Conservation (phyloP, 768 basidiomycete genomes). For the Tricholoma sp. region DNA sequence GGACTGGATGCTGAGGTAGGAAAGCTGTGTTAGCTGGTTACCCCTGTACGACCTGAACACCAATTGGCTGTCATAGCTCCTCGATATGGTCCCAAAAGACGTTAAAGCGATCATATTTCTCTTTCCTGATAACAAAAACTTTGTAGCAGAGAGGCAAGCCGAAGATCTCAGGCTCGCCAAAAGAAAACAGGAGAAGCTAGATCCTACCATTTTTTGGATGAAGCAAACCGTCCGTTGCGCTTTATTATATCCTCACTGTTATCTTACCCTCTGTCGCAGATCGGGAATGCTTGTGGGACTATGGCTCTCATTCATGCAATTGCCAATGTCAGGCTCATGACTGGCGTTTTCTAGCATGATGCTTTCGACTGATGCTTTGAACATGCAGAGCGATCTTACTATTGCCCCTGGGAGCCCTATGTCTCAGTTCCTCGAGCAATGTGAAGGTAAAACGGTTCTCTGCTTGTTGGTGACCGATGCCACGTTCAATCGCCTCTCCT, state of each 20-base stretch:
- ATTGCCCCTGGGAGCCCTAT: slow-evolving; percentile 56
- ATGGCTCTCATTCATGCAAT: slow-evolving; percentile 83
- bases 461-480: not conserved
- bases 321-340: slow-evolving; percentile 54
- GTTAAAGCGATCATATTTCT: slow-evolving; percentile 82
- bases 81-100: slow-evolving; percentile 63
- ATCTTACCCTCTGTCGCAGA: slow-evolving; percentile 34
- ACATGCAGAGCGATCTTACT: slow-evolving; percentile 32
- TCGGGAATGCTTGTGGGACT: slow-evolving; percentile 82
- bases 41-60: not conserved
- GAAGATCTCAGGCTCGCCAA: not conserved
- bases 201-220: slow-evolving; percentile 67
- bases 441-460: slow-evolving; percentile 23
- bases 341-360: too few relatives aligned
- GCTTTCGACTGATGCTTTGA: not conserved
- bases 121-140: slow-evolving; percentile 45
- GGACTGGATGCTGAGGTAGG: slow-evolving; percentile 65
- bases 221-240: slow-evolving; percentile 70
- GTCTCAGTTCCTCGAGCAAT: slow-evolving; percentile 59
- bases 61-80: slow-evolving; percentile 34
- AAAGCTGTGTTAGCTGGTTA: not conserved
- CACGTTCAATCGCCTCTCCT: not conserved
- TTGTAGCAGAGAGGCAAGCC: not conserved
- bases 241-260: too few relatives aligned
- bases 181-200: not conserved